These are phyloP conservation scores for Hypsizygus marmoreus DNA, from an alignment of 768 basidiomycete species.

Conservation along the genomic window DNA sequence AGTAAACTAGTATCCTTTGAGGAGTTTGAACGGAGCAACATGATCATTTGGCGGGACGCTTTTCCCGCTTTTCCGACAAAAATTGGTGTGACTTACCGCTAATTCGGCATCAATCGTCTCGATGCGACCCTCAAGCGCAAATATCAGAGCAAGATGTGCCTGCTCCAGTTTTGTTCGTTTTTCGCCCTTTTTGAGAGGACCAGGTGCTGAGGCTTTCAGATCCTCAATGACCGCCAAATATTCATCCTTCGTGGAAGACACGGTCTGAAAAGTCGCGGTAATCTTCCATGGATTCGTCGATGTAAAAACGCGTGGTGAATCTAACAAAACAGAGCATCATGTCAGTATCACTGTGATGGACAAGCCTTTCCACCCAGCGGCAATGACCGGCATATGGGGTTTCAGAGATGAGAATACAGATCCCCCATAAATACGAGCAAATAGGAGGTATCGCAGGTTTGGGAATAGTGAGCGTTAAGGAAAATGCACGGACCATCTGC, in stretches of 20 bases:
- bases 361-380: conserved; percentile 28
- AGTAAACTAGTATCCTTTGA: conserved; percentile 9
- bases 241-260: conserved; percentile 73
- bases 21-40: conserved; percentile 7
- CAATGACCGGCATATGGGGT: conserved; percentile 39
- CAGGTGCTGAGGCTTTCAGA: conserved; percentile 54
- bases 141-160: conserved; percentile 62
- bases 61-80: background rate
- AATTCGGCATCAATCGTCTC: conserved; percentile 70
- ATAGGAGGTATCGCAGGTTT: conserved; percentile 43
- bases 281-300: conserved; percentile 93
- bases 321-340: conserved; percentile 41
- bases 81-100: conserved; percentile 52
- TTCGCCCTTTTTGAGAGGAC: conserved; percentile 45
- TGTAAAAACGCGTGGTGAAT: conserved; percentile 81
- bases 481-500: conserved; percentile 81
- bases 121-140: conserved; percentile 62
- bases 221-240: conserved; percentile 65
- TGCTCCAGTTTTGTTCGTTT: conserved; percentile 58
- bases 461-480: conserved; percentile 23
- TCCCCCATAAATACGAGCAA: conserved; percentile 74
- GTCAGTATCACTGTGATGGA: conserved; percentile 29
- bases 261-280: conserved; percentile 70
- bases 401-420: conserved; percentile 45
- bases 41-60: conserved; percentile 2